Percentiles rank a stretch among this genome's conserved stretches.
These are phyloP conservation scores for Penicillium sp. DNA, from an alignment of 2,329 filamentous ascomycete species.

Conservation along the genomic window DNA sequence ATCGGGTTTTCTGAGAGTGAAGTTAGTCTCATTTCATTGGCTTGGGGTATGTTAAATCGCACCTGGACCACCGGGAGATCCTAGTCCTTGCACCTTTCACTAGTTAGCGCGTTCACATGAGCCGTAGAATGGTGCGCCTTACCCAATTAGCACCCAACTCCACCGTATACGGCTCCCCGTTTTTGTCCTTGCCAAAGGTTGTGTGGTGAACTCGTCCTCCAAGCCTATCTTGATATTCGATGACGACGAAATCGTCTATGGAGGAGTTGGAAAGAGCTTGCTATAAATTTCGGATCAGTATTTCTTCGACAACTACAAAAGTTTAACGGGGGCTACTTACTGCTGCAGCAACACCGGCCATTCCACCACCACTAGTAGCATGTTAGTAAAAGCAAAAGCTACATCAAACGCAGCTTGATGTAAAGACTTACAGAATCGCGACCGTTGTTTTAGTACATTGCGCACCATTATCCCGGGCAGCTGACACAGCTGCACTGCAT, in stretches of 20 bases:
- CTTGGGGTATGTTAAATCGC: slow-evolving; percentile 38
- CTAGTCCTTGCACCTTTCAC: slow-evolving; percentile 45
- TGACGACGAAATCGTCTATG: slow-evolving; percentile 62
- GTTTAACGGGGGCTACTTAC: slow-evolving; percentile 30
- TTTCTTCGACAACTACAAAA: background rate
- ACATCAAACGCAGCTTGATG: too few species aligned
- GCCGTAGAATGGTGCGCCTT: slow-evolving; percentile 1
- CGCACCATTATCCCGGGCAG: slow-evolving; percentile 16
- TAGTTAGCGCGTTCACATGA: background rate
- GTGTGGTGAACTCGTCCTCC: slow-evolving; percentile 63
- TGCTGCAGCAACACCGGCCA: slow-evolving; percentile 63
- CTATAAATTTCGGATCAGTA: slow-evolving; percentile 26
- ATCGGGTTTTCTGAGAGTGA: slow-evolving; percentile 52
- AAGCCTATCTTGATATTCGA: slow-evolving; percentile 63
- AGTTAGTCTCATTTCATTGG: background rate
- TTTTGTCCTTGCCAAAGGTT: slow-evolving; percentile 53
- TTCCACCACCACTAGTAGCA: slow-evolving; percentile 53
- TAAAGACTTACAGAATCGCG: slow-evolving; percentile 32
- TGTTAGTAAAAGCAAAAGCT: background rate
- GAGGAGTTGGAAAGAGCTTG: slow-evolving; percentile 63
- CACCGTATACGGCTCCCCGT: slow-evolving; percentile 57
- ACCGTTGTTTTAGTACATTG: slow-evolving; percentile 34
- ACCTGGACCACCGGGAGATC: slow-evolving; percentile 35
- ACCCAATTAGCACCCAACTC: slow-evolving; percentile 70
- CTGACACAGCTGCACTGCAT: slow-evolving; percentile 19